Base-by-base conservation (phyloP, 352 stramenopile species). In the Pythium myriotylum region DNA sequence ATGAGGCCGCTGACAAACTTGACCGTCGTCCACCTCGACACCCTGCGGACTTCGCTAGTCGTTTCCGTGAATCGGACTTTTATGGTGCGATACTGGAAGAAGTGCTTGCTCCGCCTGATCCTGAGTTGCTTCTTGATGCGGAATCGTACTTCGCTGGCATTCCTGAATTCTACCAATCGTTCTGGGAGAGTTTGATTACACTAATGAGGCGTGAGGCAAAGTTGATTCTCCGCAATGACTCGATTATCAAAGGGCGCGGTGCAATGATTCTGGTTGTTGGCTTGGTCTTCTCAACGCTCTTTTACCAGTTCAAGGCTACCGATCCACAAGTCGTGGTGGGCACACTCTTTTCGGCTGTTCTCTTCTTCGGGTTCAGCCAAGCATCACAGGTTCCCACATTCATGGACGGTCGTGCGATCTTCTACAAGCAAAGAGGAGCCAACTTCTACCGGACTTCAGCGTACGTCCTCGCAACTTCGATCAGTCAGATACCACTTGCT, bases 61-160 rank as follows among this genome's bases (percentile, higher is more conserved):
- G 59, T 0, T 78, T 71, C 23, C 20, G 52, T 19, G 16, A 50
- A 9, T 78, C 70, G 7, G 17, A 48, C 1, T 45, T 69, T n/a
- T 62, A 76, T 45, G 19, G 17, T 17, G 33, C 29, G 2, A 63
- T 67, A 39, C 20, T 86, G 9, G 88, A 85, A 3, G 89, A 97
- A 65, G 85, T 93, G 7, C 84, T 88, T 32, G 74, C 74, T 14
- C 67, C 96, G 9, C 95, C 96, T 65, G 91, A 97, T 66, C 76
- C 97, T 27, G 54, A 94, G 1, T 77, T 96, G 26, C 35, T 98
- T 17, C 50, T 95, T 10, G 81, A 87, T 62, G 63, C 82, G 17
- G 88, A 48, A 0, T n/a, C 35, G 2, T 46, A 67, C 32, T 54
- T 71, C 12, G 24, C 42, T 9, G 27, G 59, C 14, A 39, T 63